Conservation (phyloP, 768 basidiomycete species). For the Suillus luteus region DNA sequence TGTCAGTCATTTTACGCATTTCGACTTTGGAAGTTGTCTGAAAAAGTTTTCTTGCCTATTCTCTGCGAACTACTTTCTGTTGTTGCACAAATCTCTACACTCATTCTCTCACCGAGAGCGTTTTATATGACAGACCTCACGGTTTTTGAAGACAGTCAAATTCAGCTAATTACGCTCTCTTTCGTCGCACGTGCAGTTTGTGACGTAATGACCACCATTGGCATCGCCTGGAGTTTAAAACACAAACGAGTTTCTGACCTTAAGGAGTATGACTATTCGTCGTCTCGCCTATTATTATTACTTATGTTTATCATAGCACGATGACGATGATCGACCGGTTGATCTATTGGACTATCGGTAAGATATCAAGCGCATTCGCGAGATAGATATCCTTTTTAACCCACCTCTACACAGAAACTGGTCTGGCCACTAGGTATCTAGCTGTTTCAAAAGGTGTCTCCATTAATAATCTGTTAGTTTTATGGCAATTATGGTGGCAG, state of each 20-base stretch:
- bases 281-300: background rate
- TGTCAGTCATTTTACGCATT: constrained; percentile 10
- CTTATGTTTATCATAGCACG: background rate
- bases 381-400: background rate
- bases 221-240: background rate
- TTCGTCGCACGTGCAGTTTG: background rate
- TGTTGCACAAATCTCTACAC: background rate
- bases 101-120: background rate
- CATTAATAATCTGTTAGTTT: background rate
- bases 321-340: background rate
- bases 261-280: background rate
- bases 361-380: background rate
- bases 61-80: constrained; percentile 3
- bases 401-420: background rate
- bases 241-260: background rate
- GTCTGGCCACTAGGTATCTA: background rate
- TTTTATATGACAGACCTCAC: constrained; percentile 2
- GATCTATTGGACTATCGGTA: background rate
- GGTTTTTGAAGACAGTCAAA: background rate
- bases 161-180: background rate
- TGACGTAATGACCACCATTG: constrained; percentile 3
- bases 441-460: background rate
- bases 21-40: constrained; percentile 9
- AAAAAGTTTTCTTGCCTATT: background rate
- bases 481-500: background rate